Conservation (phyloP, 1,284 basidiomycete species). For the Boletus smithii region DNA sequence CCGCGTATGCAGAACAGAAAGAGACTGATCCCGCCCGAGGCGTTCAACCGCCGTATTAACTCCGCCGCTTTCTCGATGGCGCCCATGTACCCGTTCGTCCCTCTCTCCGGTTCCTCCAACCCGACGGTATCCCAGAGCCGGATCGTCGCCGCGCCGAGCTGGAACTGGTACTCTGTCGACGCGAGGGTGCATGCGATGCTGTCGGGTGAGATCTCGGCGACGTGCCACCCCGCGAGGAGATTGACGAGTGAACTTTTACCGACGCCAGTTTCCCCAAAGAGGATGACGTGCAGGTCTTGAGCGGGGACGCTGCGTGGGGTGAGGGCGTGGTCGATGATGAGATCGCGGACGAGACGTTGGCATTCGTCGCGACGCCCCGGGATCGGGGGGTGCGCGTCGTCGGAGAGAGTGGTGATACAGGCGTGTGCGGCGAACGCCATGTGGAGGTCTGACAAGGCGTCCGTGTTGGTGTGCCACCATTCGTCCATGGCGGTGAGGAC, state of each 20-base stretch:
- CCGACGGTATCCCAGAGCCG: conserved; percentile 32
- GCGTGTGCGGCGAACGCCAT: conserved; percentile 21
- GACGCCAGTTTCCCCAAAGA: conserved; percentile 30
- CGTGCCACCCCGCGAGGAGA: conserved; percentile 28
- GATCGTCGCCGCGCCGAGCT: conserved; percentile 19
- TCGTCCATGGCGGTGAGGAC: conserved; percentile 18
- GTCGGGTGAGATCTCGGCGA: conserved; percentile 27
- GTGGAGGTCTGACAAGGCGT: conserved; percentile 9
- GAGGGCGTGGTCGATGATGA: conserved; percentile 23
- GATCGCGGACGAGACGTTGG: conserved; percentile 24
- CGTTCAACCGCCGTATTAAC: conserved; percentile 30
- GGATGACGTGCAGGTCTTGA: conserved; percentile 26
- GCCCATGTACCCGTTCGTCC: conserved; percentile 21
- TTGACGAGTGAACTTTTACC: conserved; percentile 32
- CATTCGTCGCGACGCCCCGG: conserved; percentile 23
- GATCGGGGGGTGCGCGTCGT: conserved; percentile 15
- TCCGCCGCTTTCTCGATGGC: conserved; percentile 34
- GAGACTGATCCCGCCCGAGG: conserved; percentile 33
- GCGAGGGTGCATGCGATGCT: conserved; percentile 23
- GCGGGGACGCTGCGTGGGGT: conserved; percentile 17
- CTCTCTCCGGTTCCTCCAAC: conserved; percentile 33
- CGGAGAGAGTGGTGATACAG: conserved; percentile 22
- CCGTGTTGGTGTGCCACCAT: conserved; percentile 23
- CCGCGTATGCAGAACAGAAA: conserved; percentile 38
- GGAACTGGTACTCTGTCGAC: conserved; percentile 24